phyloP scores from a whole-genome alignment of 805 yeast genomes.

The Cyberlindnera euphorbiiphila region DNA sequence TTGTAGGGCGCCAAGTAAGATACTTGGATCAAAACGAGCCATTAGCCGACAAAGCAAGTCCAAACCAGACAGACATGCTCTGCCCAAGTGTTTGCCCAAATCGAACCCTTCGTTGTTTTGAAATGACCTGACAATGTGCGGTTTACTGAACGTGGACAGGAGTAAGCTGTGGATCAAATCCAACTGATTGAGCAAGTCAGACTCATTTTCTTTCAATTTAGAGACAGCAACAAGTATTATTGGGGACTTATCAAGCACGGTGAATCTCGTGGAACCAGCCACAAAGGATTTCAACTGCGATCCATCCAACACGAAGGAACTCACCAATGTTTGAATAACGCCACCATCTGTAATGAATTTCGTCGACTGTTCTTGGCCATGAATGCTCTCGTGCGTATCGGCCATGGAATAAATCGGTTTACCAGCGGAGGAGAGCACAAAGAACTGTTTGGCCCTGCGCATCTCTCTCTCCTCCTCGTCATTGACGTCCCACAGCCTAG shows the following conservation, averaged over 20 bases:
- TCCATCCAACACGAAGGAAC: conserved; percentile 52
- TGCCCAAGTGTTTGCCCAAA: conserved; percentile 67
- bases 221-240: conserved; percentile 71
- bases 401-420: conserved; percentile 76
- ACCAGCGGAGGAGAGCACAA: conserved; percentile 79
- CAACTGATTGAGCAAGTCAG: conserved; percentile 57
- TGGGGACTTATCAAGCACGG: conserved; percentile 61
- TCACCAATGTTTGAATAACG: conserved; percentile 71
- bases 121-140: conserved; percentile 68
- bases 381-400: conserved; percentile 49
- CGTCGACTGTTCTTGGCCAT: conserved; percentile 38
- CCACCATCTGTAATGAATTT: conserved; percentile 67
- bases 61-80: conserved; percentile 68
- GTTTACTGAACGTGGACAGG: conserved; percentile 78
- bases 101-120: conserved; percentile 75
- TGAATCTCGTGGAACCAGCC: conserved; percentile 49
- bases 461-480: conserved; percentile 16
- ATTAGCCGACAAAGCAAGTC: conserved; percentile 58
- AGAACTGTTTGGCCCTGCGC: conserved; percentile 55
- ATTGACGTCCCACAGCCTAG: conserved; percentile 10
- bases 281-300: conserved; percentile 44
- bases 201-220: conserved; percentile 46
- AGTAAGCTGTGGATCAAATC: conserved; percentile 72
- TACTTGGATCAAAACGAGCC: conserved; percentile 51
- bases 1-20: conserved; percentile 62